Base-by-base conservation (phyloP, 768 basidiomycete species). In the Gymnopilus junonius region DNA sequence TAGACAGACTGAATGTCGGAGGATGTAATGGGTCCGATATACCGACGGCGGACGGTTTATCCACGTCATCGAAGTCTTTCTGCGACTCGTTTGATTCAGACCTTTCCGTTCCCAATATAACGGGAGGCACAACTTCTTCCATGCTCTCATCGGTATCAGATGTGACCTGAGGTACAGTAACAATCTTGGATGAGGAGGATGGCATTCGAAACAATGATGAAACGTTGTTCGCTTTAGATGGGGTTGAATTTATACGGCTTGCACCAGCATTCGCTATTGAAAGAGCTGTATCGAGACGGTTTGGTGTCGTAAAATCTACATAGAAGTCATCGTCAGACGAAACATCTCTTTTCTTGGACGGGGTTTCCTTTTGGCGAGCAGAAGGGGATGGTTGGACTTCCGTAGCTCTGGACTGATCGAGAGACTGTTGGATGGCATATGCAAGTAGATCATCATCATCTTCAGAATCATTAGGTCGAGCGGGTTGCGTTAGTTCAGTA, bases 221-320 rank as follows among this genome's bases (percentile, higher is more conserved):
- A 17, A 61, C 25, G 7, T 50, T 32, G 14, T 35, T 37, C 25
- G 42, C 20, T 50, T 64, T 64, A 8, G 65, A 35, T n/a, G 65
- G 65, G 17, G 67, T 67, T 15, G 66, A 60, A 8, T 65, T 65
- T 1, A 65, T 45, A 10, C 72, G 74, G 25, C 74, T 73, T 14
- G 80, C 79, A 5, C 81, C 81, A 8, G 88, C 82, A 56, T 87
- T 87, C 17, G 85, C 91, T 43, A 92, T 86, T 10, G 89, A 82
- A 29, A 92, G 73, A 1, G 83, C 87, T 1, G 89, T 89, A 67
- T 88, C 87, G n/a, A 92, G 75, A 20, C 87, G 81, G 21, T 81
- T 87, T 2, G 83, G 82, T 32, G 82, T 75, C 23, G 82, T 31
- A 31, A 60, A 61, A 23, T 71, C 67, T 23, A 50, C 67, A 55